Evolutionary conservation across 2,329 filamentous ascomycete species (phyloP).

Genomic region (Hymenoscyphus fraxineus): DNA sequence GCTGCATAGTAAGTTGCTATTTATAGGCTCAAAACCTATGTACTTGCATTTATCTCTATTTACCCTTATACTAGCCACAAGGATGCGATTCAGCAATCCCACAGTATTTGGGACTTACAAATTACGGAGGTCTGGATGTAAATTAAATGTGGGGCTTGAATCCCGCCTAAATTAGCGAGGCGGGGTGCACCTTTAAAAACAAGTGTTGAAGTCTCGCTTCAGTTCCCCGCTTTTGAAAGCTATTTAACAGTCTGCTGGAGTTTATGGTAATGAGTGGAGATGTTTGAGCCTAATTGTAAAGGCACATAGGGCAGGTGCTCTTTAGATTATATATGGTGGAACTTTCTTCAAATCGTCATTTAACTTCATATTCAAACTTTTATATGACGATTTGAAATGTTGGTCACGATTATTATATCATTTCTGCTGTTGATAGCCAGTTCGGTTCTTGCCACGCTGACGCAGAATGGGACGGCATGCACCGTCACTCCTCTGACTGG

Average conservation of each 20-base stretch:
- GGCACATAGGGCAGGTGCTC: neutral
- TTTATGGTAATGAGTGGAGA: neutral
- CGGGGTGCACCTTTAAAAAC: neutral
- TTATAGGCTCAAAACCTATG: no score
- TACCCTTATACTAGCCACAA: no score
- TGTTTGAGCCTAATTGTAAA: neutral
- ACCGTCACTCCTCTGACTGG: slow-evolving; percentile 15
- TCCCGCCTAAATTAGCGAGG: neutral
- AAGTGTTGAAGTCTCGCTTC: neutral
- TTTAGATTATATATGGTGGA: neutral
- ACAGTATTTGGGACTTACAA: no score
- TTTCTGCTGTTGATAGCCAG: neutral
- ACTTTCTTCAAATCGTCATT: neutral
- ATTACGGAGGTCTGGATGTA: neutral
- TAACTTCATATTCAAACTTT: neutral
- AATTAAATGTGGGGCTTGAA: neutral
- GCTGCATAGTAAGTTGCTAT: no score
- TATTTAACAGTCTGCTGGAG: neutral
- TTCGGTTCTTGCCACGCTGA: neutral
- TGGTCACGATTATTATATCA: neutral
- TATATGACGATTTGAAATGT: neutral
- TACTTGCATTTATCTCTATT: no score
- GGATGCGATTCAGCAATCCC: no score
- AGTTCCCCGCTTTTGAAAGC: slow-evolving; percentile 3
- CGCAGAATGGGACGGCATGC: slow-evolving; percentile 14